Evolutionary conservation across 371 early-diverging fungal genomes (phyloP).

Genomic region (Rhizopus delemar): DNA sequence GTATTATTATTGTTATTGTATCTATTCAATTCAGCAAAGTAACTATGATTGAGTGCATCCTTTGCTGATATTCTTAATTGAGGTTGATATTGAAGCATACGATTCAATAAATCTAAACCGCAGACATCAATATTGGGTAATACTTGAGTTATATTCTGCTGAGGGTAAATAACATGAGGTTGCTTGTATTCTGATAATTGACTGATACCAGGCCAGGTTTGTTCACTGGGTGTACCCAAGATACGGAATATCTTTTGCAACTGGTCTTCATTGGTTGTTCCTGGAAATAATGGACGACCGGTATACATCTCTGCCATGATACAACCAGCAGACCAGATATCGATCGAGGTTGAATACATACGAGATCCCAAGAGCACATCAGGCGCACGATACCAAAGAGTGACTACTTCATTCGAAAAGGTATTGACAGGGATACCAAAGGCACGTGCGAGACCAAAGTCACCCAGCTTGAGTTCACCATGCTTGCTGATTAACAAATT

Average conservation of each 20-base stretch:
- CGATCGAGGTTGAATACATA: slow-evolving; percentile 95
- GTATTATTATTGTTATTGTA: not conserved
- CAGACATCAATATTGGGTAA: slow-evolving; percentile 77
- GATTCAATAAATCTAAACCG: slow-evolving; percentile 75
- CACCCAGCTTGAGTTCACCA: slow-evolving; percentile 86
- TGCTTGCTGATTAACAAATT: slow-evolving; percentile 91
- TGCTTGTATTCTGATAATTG: slow-evolving; percentile 88
- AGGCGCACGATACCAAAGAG: slow-evolving; percentile 95
- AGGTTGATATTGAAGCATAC: slow-evolving; percentile 85
- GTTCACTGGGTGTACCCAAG: slow-evolving; percentile 86
- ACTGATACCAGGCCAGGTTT: slow-evolving; percentile 86
- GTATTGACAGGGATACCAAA: slow-evolving; percentile 96
- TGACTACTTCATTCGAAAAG: slow-evolving; percentile 98
- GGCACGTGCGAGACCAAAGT: slow-evolving; percentile 95
- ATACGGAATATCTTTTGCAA: slow-evolving; percentile 84
- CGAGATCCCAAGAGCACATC: slow-evolving; percentile 96
- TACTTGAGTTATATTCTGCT: slow-evolving; percentile 62
- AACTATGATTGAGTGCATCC: slow-evolving; percentile 80
- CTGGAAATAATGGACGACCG: slow-evolving; percentile 95
- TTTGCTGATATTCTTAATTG: slow-evolving; percentile 82
- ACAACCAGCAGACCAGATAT: slow-evolving; percentile 99
- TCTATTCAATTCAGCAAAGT: slow-evolving; percentile 68
- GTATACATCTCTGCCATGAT: slow-evolving; percentile 96
- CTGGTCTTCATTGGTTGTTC: slow-evolving; percentile 91
- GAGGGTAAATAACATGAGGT: slow-evolving; percentile 73